Evolutionary conservation across 331 rosid genomes (phyloP).

Genomic region (Quercus phellos): DNA sequence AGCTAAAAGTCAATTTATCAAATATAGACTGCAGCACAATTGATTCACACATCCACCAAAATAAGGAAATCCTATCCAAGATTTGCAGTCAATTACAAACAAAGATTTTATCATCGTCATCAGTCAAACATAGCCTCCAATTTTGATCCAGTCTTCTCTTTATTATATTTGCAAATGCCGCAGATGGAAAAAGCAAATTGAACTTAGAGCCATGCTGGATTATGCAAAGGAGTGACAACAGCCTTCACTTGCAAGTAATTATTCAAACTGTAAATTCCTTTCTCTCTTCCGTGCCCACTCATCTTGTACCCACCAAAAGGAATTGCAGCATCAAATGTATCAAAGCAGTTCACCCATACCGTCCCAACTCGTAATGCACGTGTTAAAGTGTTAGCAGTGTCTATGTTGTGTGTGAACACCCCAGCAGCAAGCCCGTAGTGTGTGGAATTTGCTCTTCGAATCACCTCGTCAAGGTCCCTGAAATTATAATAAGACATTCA

Average conservation of each 20-base stretch:
- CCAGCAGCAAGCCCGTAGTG: conserved; percentile 91
- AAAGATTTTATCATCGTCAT: background rate
- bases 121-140: background rate
- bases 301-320: conserved; percentile 93
- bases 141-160: background rate
- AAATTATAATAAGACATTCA: conserved; percentile 12
- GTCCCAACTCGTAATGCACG: conserved; percentile 70
- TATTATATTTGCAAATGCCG: conserved; percentile 21
- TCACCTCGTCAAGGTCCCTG: conserved; percentile 70
- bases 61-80: too few relatives aligned
- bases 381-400: conserved; percentile 68
- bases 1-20: too few relatives aligned
- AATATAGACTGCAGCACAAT: too few relatives aligned
- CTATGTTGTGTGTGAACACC: conserved; percentile 57
- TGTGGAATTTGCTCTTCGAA: conserved; percentile 60
- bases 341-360: conserved; percentile 76
- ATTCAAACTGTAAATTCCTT: conserved; percentile 66
- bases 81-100: too few relatives aligned
- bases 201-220: conserved; percentile 80
- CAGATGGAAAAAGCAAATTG: background rate
- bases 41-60: too few relatives aligned
- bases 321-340: conserved; percentile 78
- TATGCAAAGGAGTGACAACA: conserved; percentile 64
- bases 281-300: conserved; percentile 94
- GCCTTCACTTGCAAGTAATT: conserved; percentile 95